Conservation (phyloP, 2,329 filamentous ascomycete species). For the Amylocarpus encephaloides region DNA sequence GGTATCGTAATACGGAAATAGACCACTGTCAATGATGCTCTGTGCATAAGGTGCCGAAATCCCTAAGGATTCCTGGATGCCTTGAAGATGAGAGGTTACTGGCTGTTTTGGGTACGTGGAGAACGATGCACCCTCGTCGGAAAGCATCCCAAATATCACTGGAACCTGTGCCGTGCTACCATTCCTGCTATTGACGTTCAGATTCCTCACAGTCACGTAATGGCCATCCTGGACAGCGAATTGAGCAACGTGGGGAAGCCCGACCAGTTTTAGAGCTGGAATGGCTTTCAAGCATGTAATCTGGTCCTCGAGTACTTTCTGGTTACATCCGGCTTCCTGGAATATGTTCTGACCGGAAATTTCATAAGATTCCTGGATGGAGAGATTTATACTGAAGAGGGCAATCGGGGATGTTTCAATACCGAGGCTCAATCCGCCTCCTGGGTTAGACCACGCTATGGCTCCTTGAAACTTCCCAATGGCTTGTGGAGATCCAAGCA, state of each 20-base stretch:
- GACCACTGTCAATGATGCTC: conserved; percentile 37
- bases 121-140: conserved; percentile 46
- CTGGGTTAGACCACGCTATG: conserved; percentile 45
- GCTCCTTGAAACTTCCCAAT: conserved; percentile 42
- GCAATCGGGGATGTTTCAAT: conserved; percentile 43
- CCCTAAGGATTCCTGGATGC: conserved; percentile 39
- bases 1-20: conserved; percentile 43
- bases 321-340: conserved; percentile 40
- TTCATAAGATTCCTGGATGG: conserved; percentile 42
- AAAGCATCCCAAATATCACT: conserved; percentile 45
- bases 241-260: conserved; percentile 37
- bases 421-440: conserved; percentile 43
- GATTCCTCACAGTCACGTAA: conserved; percentile 43
- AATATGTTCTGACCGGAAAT: conserved; percentile 44
- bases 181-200: conserved; percentile 39
- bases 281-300: conserved; percentile 41
- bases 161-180: conserved; percentile 42
- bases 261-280: conserved; percentile 35
- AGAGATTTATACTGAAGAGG: conserved; percentile 48
- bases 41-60: conserved; percentile 40
- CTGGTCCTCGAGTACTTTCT: conserved; percentile 36
- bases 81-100: conserved; percentile 36
- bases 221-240: conserved; percentile 49
- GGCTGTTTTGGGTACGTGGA: conserved; percentile 39
- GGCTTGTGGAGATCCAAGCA: conserved; percentile 42